Conservation (phyloP, 129 eudicot genomes). For the Centrapalus pauciflorus region DNA sequence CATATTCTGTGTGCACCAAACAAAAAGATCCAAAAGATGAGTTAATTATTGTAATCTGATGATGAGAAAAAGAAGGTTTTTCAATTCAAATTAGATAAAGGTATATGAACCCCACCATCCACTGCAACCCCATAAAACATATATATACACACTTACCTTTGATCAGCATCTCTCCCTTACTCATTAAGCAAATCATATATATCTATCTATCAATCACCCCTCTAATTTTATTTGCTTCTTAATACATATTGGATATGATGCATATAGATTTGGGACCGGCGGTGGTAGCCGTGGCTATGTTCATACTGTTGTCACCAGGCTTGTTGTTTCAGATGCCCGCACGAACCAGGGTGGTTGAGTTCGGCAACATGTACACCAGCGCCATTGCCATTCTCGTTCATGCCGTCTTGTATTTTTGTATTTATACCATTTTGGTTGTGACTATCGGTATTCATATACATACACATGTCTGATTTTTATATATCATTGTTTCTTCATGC, state of each 20-base stretch:
- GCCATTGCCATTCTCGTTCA: constrained; percentile 79
- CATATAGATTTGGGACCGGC: constrained; percentile 85
- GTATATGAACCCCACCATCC: constrained; percentile 30
- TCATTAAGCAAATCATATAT: constrained; percentile 33
- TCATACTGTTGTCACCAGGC: constrained; percentile 81
- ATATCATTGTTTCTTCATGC: no score
- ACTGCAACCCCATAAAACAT: constrained; percentile 4
- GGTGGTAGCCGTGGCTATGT: constrained; percentile 86
- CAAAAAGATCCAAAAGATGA: background rate
- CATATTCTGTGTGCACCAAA: constrained; percentile 19
- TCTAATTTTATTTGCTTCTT: background rate
- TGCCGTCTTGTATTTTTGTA: constrained; percentile 67
- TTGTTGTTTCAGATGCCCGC: constrained; percentile 87
- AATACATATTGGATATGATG: constrained; percentile 12
- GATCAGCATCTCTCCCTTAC: constrained; percentile 25
- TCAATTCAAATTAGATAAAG: constrained; percentile 10
- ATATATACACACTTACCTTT: constrained; percentile 18
- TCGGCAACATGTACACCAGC: constrained; percentile 92
- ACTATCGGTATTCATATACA: constrained; percentile 85
- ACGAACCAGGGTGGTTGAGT: constrained; percentile 73
- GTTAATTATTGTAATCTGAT: constrained; percentile 23
- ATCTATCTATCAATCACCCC: background rate
- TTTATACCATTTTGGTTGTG: constrained; percentile 71
- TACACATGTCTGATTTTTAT: no score
- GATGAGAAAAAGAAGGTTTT: constrained; percentile 22